A percentile compares a stretch with the other conserved stretches of the same genome.
phyloP scores from a whole-genome alignment of 495 filamentous ascomycete genomes.

The Pyrenopolyporus hunteri region DNA sequence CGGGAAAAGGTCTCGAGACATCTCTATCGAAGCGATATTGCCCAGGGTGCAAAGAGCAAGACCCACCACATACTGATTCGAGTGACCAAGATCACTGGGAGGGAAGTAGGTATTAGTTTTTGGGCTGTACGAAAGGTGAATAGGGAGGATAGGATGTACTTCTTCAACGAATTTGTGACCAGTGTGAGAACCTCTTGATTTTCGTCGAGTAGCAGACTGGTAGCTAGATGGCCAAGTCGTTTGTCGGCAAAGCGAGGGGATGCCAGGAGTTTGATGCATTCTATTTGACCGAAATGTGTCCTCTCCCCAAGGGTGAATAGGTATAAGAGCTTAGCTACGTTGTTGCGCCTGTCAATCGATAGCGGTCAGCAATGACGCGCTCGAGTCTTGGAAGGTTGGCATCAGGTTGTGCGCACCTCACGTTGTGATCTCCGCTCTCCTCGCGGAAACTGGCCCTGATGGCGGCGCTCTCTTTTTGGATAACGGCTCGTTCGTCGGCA shows the following conservation, averaged over 20 bases:
- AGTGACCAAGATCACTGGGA: conserved; percentile 88
- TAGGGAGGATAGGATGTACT: conserved; percentile 60
- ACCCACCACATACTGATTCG: conserved; percentile 98
- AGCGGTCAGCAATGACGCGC: conserved; percentile 18
- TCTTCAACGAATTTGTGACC: conserved; percentile 96
- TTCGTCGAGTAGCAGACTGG: conserved; percentile 94
- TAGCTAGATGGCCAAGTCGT: conserved; percentile 92
- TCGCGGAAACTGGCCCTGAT: conserved; percentile 97
- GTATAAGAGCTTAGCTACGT: conserved; percentile 97
- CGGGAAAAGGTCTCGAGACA: conserved; percentile 96
- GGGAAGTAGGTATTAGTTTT: conserved; percentile 42
- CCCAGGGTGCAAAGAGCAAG: conserved; percentile 93
- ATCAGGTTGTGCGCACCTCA: conserved; percentile 64
- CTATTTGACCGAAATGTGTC: conserved; percentile 98
- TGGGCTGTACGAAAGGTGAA: neutral
- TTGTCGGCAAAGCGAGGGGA: conserved; percentile 98
- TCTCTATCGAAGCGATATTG: conserved; percentile 96
- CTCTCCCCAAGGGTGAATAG: conserved; percentile 98
- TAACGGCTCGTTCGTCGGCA: conserved; percentile 95
- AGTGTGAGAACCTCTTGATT: conserved; percentile 97
- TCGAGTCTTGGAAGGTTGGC: neutral
- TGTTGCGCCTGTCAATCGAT: conserved; percentile 76
- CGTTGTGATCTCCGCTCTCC: conserved; percentile 88
- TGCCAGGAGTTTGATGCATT: conserved; percentile 96
- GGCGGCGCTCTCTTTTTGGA: conserved; percentile 97